Percentiles rank a stretch among this genome's conserved stretches.
Conservation (phyloP, 2,329 filamentous ascomycete genomes). For the Phialocephala sp. region DNA sequence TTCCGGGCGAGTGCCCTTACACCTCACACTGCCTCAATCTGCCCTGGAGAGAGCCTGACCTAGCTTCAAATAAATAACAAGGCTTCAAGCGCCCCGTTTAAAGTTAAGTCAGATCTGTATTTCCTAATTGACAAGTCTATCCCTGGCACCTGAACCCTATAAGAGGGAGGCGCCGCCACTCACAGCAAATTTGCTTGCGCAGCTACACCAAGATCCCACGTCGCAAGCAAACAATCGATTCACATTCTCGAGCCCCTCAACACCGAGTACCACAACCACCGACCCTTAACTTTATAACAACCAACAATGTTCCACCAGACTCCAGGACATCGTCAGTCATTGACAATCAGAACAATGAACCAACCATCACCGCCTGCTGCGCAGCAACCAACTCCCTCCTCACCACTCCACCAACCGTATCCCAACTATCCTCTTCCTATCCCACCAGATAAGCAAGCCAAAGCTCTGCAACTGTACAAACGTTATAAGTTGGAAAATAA, state of each 20-base stretch:
- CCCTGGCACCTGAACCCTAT: neutral
- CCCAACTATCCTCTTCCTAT: constrained; percentile 36
- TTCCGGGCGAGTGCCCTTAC: neutral
- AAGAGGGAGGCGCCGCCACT: constrained; percentile 2
- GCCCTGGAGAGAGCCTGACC: neutral
- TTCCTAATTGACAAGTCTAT: neutral
- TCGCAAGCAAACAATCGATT: constrained; percentile 8
- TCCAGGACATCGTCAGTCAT: constrained; percentile 15
- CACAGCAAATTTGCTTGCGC: constrained; percentile 10
- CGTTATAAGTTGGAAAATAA: constrained; percentile 32
- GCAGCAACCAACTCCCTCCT: constrained; percentile 25
- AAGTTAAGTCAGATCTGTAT: neutral
- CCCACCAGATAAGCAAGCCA: constrained; percentile 30
- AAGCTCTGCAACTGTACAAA: constrained; percentile 35
- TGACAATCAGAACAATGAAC: constrained; percentile 27
- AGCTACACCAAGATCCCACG: neutral
- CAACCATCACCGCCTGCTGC: constrained; percentile 12
- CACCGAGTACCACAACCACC: constrained; percentile 8
- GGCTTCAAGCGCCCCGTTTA: neutral
- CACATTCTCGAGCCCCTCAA: constrained; percentile 15
- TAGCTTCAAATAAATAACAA: constrained; percentile 6
- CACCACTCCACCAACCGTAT: constrained; percentile 24
- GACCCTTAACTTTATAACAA: neutral
- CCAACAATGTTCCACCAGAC: constrained; percentile 3
- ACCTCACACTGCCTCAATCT: neutral